These are phyloP conservation scores for Saturnispora besseyi DNA, from an alignment of 805 yeast species.

Conservation along the genomic window DNA sequence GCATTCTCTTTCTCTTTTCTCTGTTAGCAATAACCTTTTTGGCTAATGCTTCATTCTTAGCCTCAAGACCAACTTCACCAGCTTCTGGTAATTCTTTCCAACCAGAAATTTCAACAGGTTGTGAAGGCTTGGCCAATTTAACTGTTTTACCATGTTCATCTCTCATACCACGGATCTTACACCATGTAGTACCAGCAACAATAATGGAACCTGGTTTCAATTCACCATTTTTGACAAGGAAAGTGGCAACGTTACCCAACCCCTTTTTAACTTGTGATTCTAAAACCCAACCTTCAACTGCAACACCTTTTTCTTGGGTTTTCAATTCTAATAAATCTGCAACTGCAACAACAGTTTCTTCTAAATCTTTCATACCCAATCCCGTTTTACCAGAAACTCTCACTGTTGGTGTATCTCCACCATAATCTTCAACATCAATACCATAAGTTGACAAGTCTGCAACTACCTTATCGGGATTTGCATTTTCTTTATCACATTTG, in stretches of 20 bases:
- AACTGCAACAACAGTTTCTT: conserved; percentile 78
- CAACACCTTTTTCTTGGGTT: conserved; percentile 44
- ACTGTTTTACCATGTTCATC: conserved; percentile 63
- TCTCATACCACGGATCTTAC: conserved; percentile 70
- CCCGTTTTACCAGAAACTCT: conserved; percentile 87
- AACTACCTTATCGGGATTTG: conserved; percentile 65
- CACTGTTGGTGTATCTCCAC: conserved; percentile 90
- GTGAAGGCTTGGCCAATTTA: conserved; percentile 69
- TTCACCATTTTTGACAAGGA: conserved; percentile 72
- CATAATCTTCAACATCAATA: conserved; percentile 82
- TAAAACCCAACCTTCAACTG: conserved; percentile 78
- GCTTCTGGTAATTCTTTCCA: conserved; percentile 92
- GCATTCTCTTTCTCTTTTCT: conserved; percentile 39
- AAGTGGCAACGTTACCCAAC: conserved; percentile 78
- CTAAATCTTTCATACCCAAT: conserved; percentile 77
- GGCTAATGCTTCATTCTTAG: conserved; percentile 63
- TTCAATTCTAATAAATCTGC: conserved; percentile 77
- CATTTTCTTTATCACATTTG: conserved; percentile 77
- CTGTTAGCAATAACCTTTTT: conserved; percentile 67
- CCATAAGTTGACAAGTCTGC: conserved; percentile 70
- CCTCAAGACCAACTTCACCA: conserved; percentile 77
- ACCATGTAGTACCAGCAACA: conserved; percentile 81
- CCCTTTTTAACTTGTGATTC: conserved; percentile 80
- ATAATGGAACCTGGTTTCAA: conserved; percentile 60
- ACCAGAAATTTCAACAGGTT: conserved; percentile 85